Evolutionary conservation across 345 rosid genomes (phyloP), one percentile per base, ranked within the genome.

Genomic region (Limnanthes douglasii): DNA sequence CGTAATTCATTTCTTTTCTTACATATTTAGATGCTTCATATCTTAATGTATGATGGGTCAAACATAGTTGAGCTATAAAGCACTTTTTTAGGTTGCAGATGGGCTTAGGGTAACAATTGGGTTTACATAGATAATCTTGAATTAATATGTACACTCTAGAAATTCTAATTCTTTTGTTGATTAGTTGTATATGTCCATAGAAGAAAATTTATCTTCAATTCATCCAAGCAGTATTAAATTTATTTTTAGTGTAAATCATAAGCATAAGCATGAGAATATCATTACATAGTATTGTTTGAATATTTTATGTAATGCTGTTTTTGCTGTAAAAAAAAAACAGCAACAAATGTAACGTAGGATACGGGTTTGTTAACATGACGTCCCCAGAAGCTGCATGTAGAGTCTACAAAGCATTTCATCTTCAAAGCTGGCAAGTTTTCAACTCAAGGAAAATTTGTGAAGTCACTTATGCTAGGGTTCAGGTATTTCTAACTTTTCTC

Each of bases 321-420:
- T 8, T 27, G 19, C 31, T 43, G n/a, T 48, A 20, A 25, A 11
- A 22, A 60, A 49, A 11, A 22, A 60, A 49, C 62, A 85, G 98
- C 56, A 80, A 75, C 71, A 75, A 80, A 36, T 78, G 98, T 63
- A 90, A 80, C 51, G 78, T 90, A 52, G 98, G 98, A 40, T 90
- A 90, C 61, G 98, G 94, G 45, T 90, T 90, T 50, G 98, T 80
- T 61, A 90, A 90, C 70, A 80, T 90, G 94, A 90, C 99, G 3
- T 66, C 88, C 1, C 76, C 94, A 4, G 60, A 56, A 55, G 98
- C 85, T 3, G 67, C 93, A 18, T 37, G 41, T 69, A 67, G 94
- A 52, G 68, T 90, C 1, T 75, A 77, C 74, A 75, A 78, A 43
- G 83, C 85, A 0, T 90, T 90, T 32, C 88, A 90, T 15, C 59